A percentile compares a stretch with the other conserved stretches of the same genome.
These are phyloP conservation scores for Phyllosticta citriasiana DNA, from an alignment of 2,329 filamentous ascomycete species.

Conservation along the genomic window DNA sequence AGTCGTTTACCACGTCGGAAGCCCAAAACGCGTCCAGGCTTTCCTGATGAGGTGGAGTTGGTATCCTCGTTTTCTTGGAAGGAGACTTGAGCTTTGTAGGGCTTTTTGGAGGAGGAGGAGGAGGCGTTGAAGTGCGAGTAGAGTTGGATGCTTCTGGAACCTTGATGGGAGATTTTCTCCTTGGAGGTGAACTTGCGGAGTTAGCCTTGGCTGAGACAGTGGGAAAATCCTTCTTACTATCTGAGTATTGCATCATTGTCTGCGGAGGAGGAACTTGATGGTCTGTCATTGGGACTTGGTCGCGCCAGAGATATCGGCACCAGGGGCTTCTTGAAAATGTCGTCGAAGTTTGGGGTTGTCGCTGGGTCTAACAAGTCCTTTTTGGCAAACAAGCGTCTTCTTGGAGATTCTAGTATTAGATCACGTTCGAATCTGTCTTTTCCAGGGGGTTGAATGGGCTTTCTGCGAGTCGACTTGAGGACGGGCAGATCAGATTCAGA, in stretches of 20 bases:
- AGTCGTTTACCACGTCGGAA: slow-evolving; percentile 25
- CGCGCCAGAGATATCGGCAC: not conserved
- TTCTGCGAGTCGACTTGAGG: not conserved
- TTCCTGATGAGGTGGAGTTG: slow-evolving; percentile 21
- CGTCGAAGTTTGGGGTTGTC: slow-evolving; percentile 16
- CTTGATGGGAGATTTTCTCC: slow-evolving; percentile 19
- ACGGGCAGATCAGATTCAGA: not conserved
- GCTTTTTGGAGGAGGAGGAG: slow-evolving; percentile 14
- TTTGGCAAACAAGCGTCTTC: slow-evolving; percentile 15
- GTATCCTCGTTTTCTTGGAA: slow-evolving; percentile 24
- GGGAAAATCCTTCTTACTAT: slow-evolving; percentile 15
- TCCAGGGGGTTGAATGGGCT: not conserved
- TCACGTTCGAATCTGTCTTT: slow-evolving; percentile 8
- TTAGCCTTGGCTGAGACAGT: not conserved
- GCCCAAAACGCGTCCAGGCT: slow-evolving; percentile 31
- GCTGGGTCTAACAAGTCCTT: slow-evolving; percentile 13
- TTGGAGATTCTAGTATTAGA: slow-evolving; percentile 4
- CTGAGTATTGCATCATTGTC: slow-evolving; percentile 20
- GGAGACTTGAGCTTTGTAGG: slow-evolving; percentile 25
- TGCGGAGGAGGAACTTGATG: slow-evolving; percentile 21
- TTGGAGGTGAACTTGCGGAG: slow-evolving; percentile 2
- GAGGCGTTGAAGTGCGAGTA: slow-evolving; percentile 22
- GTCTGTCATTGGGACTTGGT: slow-evolving; percentile 14
- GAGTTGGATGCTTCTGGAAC: slow-evolving; percentile 16
- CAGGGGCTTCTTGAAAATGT: slow-evolving; percentile 1